Conservation (phyloP, 2,329 filamentous ascomycete genomes). For the Fusarium brevicatenulatum region DNA sequence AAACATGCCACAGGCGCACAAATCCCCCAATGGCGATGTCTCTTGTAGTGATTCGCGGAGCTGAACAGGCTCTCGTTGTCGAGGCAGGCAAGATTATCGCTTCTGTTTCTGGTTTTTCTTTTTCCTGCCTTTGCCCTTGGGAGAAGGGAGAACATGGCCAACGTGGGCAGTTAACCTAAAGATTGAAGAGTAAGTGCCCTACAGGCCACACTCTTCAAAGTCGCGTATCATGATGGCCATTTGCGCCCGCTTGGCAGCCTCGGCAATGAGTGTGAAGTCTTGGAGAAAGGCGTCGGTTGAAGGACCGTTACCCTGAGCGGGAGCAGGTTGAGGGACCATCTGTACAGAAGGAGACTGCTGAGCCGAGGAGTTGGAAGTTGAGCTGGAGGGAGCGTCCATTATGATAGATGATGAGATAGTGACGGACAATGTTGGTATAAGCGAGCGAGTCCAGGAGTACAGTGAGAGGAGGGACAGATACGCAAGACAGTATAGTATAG, state of each 20-base stretch:
- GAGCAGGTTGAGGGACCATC: conserved; percentile 39
- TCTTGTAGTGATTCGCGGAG: conserved; percentile 5
- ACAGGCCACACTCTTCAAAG: conserved; percentile 77
- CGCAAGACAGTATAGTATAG: background rate
- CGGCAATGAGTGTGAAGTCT: conserved; percentile 86
- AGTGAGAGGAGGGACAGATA: background rate
- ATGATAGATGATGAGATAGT: conserved; percentile 12
- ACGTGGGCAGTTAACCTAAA: background rate
- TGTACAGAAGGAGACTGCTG: conserved; percentile 48
- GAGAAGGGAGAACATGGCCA: background rate
- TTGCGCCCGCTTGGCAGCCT: conserved; percentile 92
- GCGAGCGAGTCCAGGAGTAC: background rate
- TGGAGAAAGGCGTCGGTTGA: conserved; percentile 73
- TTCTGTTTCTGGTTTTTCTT: background rate
- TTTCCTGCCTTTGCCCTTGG: background rate
- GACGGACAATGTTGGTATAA: conserved; percentile 7
- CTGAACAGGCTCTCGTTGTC: background rate
- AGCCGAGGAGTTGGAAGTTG: conserved; percentile 43
- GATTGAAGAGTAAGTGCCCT: background rate
- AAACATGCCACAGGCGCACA: conserved; percentile 28
- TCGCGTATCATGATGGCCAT: conserved; percentile 90
- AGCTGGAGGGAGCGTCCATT: conserved; percentile 51
- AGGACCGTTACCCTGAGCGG: conserved; percentile 47
- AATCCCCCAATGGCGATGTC: background rate
- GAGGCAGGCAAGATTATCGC: background rate